phyloP scores from a whole-genome alignment of 306 rosid species.

The Inga laurina region DNA sequence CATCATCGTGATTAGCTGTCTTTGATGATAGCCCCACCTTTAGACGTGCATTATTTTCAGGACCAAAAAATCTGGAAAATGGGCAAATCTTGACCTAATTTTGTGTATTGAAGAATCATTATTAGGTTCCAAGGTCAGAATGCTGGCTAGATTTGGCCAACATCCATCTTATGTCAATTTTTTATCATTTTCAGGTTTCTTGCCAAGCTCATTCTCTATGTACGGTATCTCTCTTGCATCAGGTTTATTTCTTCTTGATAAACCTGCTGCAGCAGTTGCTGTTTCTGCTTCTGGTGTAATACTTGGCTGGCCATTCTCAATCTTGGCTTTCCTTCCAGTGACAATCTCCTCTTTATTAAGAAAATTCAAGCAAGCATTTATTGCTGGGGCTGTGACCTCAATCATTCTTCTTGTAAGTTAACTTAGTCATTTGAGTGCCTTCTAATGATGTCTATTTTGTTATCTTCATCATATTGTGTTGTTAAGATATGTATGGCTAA shows the following conservation, averaged over 20 bases:
- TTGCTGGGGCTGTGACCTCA: constrained; percentile 74
- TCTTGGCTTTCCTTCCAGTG: constrained; percentile 89
- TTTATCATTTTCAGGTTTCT: constrained; percentile 67
- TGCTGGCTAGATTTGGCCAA: constrained; percentile 25
- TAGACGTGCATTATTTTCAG: background rate
- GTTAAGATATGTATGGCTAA: constrained; percentile 19
- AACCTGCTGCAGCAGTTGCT: constrained; percentile 76
- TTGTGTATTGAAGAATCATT: constrained; percentile 14
- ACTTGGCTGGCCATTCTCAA: constrained; percentile 98
- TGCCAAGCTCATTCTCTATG: constrained; percentile 99
- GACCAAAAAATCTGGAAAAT: background rate
- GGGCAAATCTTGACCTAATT: constrained; percentile 3
- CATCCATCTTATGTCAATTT: constrained; percentile 9
- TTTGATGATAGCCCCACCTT: background rate
- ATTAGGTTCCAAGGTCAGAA: background rate
- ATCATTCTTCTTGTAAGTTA: constrained; percentile 77
- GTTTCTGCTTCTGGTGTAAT: constrained; percentile 85
- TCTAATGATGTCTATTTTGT: background rate
- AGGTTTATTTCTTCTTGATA: constrained; percentile 86
- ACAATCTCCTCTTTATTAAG: constrained; percentile 68
- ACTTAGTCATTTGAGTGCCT: background rate
- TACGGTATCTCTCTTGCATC: constrained; percentile 89
- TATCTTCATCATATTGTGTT: constrained; percentile 6
- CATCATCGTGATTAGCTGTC: background rate
- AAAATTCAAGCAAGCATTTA: constrained; percentile 65